These are phyloP conservation scores for Carex kokanica DNA, from an alignment of 176 grass and related monocot genomes.

Conservation along the genomic window DNA sequence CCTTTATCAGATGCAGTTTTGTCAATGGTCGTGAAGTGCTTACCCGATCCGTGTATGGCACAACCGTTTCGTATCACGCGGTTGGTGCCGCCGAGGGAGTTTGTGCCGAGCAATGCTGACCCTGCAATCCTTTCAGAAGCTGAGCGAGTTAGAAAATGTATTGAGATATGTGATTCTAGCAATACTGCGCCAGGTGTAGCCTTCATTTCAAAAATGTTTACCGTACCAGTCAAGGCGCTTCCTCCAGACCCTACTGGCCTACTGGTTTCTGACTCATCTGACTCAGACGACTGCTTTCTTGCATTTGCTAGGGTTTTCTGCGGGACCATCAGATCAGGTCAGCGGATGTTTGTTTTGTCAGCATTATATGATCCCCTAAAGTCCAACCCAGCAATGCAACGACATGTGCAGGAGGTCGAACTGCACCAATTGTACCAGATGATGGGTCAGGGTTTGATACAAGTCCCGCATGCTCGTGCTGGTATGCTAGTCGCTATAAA, in stretches of 20 bases:
- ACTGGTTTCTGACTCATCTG: constrained; percentile 19
- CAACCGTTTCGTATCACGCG: constrained; percentile 45
- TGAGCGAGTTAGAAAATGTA: constrained; percentile 65
- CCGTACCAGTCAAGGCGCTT: constrained; percentile 53
- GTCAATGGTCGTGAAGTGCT: constrained; percentile 74
- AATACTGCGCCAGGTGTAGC: constrained; percentile 54
- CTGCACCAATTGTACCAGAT: constrained; percentile 77
- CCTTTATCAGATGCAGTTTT: constrained; percentile 66
- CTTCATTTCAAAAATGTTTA: constrained; percentile 96
- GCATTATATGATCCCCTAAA: constrained; percentile 78
- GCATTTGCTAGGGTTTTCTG: constrained; percentile 93
- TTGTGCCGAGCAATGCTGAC: constrained; percentile 26
- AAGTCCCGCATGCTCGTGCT: constrained; percentile 44
- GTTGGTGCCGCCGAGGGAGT: constrained; percentile 68
- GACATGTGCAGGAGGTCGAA: constrained; percentile 76
- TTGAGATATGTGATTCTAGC: constrained; percentile 50
- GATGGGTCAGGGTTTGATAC: constrained; percentile 69
- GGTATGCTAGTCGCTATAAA: constrained; percentile 85
- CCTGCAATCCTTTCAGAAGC: constrained; percentile 44
- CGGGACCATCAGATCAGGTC: constrained; percentile 55
- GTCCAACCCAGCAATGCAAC: constrained; percentile 44
- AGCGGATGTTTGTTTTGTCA: constrained; percentile 81
- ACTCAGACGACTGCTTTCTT: constrained; percentile 76
- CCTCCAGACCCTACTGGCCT: constrained; percentile 49
- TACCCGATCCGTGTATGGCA: constrained; percentile 59